Percentiles rank a stretch among this genome's conserved stretches.
Conservation (phyloP, 202 grass and related monocot genomes). For the Elaeis oleifera region DNA sequence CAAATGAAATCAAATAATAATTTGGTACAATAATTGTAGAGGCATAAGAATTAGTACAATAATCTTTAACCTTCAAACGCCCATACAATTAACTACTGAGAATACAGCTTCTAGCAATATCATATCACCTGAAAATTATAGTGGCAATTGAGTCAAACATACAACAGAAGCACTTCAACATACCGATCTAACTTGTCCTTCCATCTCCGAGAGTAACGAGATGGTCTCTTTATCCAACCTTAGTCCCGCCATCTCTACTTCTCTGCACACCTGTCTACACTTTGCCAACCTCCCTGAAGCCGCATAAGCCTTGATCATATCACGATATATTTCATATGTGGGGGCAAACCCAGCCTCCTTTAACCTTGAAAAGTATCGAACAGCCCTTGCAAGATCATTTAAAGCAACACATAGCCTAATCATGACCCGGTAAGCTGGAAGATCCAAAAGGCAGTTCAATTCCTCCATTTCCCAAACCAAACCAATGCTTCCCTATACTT, state of each 20-base stretch:
- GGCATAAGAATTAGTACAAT: too few relatives aligned
- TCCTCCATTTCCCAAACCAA: constrained; percentile 88
- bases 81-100: too few relatives aligned
- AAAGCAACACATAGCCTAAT: constrained; percentile 52
- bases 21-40: too few relatives aligned
- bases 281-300: constrained; percentile 40
- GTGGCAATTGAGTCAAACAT: too few relatives aligned
- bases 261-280: constrained; percentile 57
- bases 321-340: constrained; percentile 50
- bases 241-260: constrained; percentile 42
- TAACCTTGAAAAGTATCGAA: constrained; percentile 53
- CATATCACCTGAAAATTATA: too few relatives aligned
- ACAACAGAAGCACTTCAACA: neutral
- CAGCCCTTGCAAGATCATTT: constrained; percentile 48
- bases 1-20: too few relatives aligned
- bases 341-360: constrained; percentile 67
- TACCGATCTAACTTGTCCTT: neutral
- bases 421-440: constrained; percentile 72
- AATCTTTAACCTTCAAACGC: too few relatives aligned
- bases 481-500: constrained; percentile 58
- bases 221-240: constrained; percentile 42
- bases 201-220: constrained; percentile 25
- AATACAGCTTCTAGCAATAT: too few relatives aligned
- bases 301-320: constrained; percentile 48
- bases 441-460: constrained; percentile 51